Evolutionary conservation across 163 green algal species (phyloP), one percentile per base, ranked within the genome.

Genomic region (Prototheca stagnorum): DNA sequence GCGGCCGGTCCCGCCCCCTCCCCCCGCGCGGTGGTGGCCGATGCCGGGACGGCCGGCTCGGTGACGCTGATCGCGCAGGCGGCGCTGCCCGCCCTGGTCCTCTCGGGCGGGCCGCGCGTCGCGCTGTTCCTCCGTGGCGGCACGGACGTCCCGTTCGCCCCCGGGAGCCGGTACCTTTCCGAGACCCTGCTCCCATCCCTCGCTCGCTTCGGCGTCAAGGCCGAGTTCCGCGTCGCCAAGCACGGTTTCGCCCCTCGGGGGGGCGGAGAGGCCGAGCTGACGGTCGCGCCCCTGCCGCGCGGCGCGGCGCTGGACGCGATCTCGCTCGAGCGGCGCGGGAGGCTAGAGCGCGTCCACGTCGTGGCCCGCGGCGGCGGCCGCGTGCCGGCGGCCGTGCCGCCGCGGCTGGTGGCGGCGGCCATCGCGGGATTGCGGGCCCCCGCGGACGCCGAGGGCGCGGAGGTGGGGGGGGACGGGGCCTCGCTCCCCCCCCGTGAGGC

Each of bases 131-230:
- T 93, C 29, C 51, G 47, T 0, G 82, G 82, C 2, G 82, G 82
- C 42, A 93, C 82, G 1, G 81, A 93, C 51, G 81, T 77, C 0
- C 33, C 66, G 23, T 72, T 86, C 56, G 82, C 82, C 1, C 82
- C 82, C 0, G 77, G 81, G 1, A 60, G 70, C 0, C 67, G 51
- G 47, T 92, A 93, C 62, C 42, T 82, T 28, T 52, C 72, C 40
- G 63, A 86, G 15, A 74, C 88, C 23, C 64, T 93, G 48, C 56
- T 72, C 41, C 82, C 82, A 8, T 61, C 59, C n/a, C 68, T 92
- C 4, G 39, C 42, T 16, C 54, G 65, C 19, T 61, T 83, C 31
- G 65, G 62, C 8, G 12, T 76, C 0, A 27, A 72, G 0, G 39
- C 29, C 0, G 35, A 51, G 17, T 20, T 72, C 42, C 26, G 59